Evolutionary conservation across 1,284 basidiomycete genomes (phyloP), one percentile per base, ranked within the genome.

Genomic region (Fistulinella staudtii): DNA sequence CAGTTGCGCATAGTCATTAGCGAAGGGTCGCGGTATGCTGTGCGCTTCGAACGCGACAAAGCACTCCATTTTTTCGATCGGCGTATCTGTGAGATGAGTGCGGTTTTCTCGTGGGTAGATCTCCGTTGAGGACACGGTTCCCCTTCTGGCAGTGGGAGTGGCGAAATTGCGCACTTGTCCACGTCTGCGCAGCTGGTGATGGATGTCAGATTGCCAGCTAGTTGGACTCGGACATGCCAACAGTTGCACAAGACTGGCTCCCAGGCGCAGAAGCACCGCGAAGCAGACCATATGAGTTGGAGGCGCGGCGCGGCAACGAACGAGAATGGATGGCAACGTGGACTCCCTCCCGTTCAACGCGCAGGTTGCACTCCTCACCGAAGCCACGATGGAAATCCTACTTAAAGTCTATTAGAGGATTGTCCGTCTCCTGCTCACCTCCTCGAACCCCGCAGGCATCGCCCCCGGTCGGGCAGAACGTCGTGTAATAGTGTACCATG

Each of bases 321-420:
- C 54, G 59, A 62, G 50, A 55, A 64, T 50, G 62, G 51, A 56
- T 47, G 43, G 52, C 57, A 58, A 61, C 58, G 58, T 65, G 56
- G 43, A 40, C 39, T 36, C 43, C 50, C 42, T 33, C 10, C 9
- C 45, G 23, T 28, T 10, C 40, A 40, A 49, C 50, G 43, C 45
- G 47, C 49, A 56, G 39, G 46, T 50, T 28, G 51, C 56, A 24
- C 47, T 60, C 61, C 61, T 67, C 61, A 28, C 64, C 60, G 51
- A 65, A 62, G 49, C 64, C 61, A 63, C 61, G 61, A 63, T 64
- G 63, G 50, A 49, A 53, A 53, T 51, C 49, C 30, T 63, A 65
- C 61, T 61, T 67, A 63, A 66, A 51, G n/a, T n/a, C n/a, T n/a
- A n/a, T n/a, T n/a, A n/a, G n/a, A n/a, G 43, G 31, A 7, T 40